Conservation (phyloP, 345 rosid species). For the Fremontodendron californicum region DNA sequence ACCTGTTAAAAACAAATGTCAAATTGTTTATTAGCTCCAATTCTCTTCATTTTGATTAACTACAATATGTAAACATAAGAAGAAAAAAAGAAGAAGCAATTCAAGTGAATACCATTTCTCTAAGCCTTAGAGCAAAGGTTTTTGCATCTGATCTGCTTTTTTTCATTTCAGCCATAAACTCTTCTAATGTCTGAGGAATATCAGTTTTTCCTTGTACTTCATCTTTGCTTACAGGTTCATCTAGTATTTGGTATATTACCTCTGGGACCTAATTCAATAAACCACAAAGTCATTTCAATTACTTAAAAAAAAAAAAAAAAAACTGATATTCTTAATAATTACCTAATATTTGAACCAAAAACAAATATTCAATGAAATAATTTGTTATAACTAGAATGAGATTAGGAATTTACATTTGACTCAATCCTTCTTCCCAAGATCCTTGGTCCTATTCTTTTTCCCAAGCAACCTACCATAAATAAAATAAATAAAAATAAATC, state of each 20-base stretch:
- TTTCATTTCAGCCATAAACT: constrained; percentile 67
- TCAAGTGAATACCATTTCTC: constrained; percentile 62
- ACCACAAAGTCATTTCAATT: constrained; percentile 8
- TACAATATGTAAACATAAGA: not conserved
- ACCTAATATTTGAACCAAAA: not conserved
- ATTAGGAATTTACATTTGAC: constrained; percentile 46
- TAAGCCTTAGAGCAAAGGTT: constrained; percentile 78
- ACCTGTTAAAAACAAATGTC: constrained; percentile 36
- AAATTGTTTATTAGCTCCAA: not conserved
- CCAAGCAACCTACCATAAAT: constrained; percentile 66
- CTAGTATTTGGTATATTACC: constrained; percentile 64
- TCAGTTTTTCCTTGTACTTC: constrained; percentile 67
- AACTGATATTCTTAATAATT: not conserved
- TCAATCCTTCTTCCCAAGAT: constrained; percentile 64
- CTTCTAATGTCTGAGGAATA: constrained; percentile 78
- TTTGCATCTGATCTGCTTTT: constrained; percentile 57
- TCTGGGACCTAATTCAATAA: constrained; percentile 63
- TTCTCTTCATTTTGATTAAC: not conserved
- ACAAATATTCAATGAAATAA: not conserved
- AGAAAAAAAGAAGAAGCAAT: not conserved
- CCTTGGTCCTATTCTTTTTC: constrained; percentile 74
- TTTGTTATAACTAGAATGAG: not conserved
- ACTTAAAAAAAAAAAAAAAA: not conserved
- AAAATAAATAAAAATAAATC: not conserved
- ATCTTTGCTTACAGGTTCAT: constrained; percentile 56